Conservation (phyloP, 495 filamentous ascomycete genomes). For the Hypoxylon intermedium region DNA sequence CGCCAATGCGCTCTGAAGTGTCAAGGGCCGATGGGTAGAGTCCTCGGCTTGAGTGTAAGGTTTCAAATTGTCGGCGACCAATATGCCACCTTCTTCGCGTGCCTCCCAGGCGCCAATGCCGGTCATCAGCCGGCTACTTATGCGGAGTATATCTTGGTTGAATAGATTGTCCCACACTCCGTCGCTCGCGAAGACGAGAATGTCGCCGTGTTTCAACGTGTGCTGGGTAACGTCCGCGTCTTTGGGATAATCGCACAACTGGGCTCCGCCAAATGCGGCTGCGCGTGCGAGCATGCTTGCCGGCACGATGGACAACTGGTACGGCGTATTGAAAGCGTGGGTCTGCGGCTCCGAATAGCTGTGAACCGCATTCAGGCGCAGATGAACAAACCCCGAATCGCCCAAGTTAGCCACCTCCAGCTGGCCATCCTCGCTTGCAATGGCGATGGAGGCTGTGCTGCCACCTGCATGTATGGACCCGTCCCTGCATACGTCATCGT, state of each 20-base stretch:
- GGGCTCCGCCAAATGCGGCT: constrained; percentile 79
- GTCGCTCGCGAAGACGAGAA: constrained; percentile 89
- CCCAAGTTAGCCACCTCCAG: constrained; percentile 94
- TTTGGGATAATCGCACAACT: constrained; percentile 77
- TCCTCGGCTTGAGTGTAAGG: constrained; percentile 57
- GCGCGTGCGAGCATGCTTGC: constrained; percentile 76
- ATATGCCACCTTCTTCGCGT: constrained; percentile 62
- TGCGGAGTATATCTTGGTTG: constrained; percentile 80
- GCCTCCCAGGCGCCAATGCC: constrained; percentile 74
- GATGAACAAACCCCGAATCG: constrained; percentile 91
- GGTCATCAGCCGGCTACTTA: constrained; percentile 78
- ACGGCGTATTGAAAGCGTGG: constrained; percentile 97
- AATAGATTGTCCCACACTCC: constrained; percentile 98
- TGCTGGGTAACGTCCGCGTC: constrained; percentile 84
- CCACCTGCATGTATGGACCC: constrained; percentile 78
- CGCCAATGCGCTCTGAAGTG: constrained; percentile 81
- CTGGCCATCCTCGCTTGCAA: constrained; percentile 70
- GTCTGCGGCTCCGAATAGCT: constrained; percentile 85
- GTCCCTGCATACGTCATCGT: constrained; percentile 79
- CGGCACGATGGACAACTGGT: constrained; percentile 89
- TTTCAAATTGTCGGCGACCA: constrained; percentile 62
- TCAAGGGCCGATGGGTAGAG: constrained; percentile 37
- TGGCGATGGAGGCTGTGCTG: constrained; percentile 85
- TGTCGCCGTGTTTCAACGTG: constrained; percentile 83
- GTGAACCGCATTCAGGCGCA: constrained; percentile 83